Conservation (phyloP, 2,329 filamentous ascomycete genomes). For the Zarea fungicola region DNA sequence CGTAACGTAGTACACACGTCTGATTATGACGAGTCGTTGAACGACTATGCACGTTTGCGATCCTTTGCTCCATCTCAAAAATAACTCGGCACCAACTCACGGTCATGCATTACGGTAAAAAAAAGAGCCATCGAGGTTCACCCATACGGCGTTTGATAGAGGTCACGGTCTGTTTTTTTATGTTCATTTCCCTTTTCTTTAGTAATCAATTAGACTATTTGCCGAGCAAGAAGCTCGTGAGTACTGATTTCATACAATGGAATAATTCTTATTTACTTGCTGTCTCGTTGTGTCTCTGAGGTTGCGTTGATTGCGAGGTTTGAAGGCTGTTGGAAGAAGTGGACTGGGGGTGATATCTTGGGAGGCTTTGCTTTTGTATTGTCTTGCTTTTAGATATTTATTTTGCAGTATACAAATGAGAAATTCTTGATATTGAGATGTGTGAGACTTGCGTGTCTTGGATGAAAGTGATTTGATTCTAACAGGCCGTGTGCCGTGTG, state of each 20-base stretch:
- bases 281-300: background rate
- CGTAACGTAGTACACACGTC: constrained; percentile 9
- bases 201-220: constrained; percentile 13
- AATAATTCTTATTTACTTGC: constrained; percentile 1
- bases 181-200: constrained; percentile 7
- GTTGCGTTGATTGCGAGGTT: background rate
- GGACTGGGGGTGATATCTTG: background rate
- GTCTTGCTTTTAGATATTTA: too few species aligned
- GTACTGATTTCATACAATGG: constrained; percentile 5
- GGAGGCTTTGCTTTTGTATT: background rate
- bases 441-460: background rate
- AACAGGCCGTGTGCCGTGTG: background rate
- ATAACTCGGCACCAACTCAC: constrained; percentile 3
- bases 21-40: background rate
- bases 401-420: too few species aligned
- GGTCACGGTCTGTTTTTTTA: constrained; percentile 19
- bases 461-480: background rate
- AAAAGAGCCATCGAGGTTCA: constrained; percentile 15
- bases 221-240: constrained; percentile 8
- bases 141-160: constrained; percentile 28
- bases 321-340: background rate
- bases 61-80: constrained; percentile 9
- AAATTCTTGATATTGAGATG: too few species aligned
- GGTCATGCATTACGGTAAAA: constrained; percentile 13
- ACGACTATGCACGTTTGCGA: constrained; percentile 10